Base-by-base conservation (phyloP, 257 asterid genomes). In the Penstemon newberryi region DNA sequence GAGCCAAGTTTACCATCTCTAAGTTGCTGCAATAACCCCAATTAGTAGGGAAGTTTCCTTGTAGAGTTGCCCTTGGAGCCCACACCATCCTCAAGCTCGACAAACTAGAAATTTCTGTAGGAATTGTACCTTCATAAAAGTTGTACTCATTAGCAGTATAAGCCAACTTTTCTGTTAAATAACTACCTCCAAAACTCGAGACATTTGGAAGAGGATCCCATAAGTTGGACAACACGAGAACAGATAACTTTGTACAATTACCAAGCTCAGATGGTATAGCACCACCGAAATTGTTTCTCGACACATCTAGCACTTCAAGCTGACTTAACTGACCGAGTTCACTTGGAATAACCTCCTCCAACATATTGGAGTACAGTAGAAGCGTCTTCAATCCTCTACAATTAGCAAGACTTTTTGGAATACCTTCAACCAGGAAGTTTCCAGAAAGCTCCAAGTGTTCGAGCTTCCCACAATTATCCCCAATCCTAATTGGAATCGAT, bases 1-100 rank as follows among this genome's bases (percentile, higher is more conserved):
- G 96, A 72, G 88, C 96, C 84, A 90, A 77, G 69, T 87, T 93
- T 79, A 93, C 66, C 83, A 90, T 76, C 86, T 90, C 97, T 83
- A 90, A 65, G 74, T 78, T 87, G 36, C 52, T 60, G 79, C 99
- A 93, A 53, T 82, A 76, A 73, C 91, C 89, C 99, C 99, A 90
- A 64, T 63, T 75, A 51, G 63, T 76, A 1, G 99, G 96, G 44
- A 93, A 72, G 45, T 70, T 52, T 11, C 95, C 99, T 58, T 80
- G 82, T 10, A 88, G 82, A 65, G 82, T 85, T 47, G 99, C 89
- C 69, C 95, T 56, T 0, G 97, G 97, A 68, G 87, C 92, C 99
- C 99, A 93, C 70, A 93, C 44, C 91, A 90, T 81, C 80, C 81
- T 83, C 96, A 93, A 80, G 82, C 88, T 84, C 8, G 89, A 40